Evolutionary conservation across 768 basidiomycete species (phyloP).

Genomic region (Phylloporus sp.): DNA sequence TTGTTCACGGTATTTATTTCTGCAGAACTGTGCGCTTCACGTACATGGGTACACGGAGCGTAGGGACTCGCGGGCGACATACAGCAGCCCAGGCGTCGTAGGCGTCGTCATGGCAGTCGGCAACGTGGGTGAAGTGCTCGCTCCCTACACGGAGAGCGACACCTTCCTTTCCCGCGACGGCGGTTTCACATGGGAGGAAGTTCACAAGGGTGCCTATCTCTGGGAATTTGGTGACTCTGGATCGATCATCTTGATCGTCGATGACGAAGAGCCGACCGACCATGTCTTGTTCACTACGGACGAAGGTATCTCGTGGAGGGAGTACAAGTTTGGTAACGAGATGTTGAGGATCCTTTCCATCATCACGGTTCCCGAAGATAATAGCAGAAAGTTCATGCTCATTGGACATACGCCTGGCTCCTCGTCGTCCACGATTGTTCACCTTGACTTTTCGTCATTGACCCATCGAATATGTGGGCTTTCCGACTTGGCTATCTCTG

Average conservation of each 20-base stretch:
- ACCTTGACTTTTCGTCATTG: conserved; percentile 84
- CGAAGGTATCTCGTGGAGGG: conserved; percentile 83
- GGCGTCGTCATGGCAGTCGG: conserved; percentile 96
- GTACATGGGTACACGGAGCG: conserved; percentile 97
- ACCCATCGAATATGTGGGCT: conserved; percentile 70
- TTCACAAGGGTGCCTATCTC: conserved; percentile 95
- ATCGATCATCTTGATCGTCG: conserved; percentile 86
- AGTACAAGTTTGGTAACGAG: conserved; percentile 75
- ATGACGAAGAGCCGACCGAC: conserved; percentile 92
- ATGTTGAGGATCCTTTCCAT: conserved; percentile 71
- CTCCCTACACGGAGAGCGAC: conserved; percentile 79
- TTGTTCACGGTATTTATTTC: conserved; percentile 1
- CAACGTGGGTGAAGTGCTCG: conserved; percentile 83
- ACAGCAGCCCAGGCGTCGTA: conserved; percentile 85
- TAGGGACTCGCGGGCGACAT: conserved; percentile 84
- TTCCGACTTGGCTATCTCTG: neutral
- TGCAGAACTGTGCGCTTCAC: conserved; percentile 78
- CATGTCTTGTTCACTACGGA: conserved; percentile 85
- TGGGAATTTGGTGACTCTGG: conserved; percentile 99
- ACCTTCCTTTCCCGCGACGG: conserved; percentile 96
- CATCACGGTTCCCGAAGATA: conserved; percentile 86
- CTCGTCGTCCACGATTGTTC: conserved; percentile 51
- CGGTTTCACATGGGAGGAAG: conserved; percentile 97
- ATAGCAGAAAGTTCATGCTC: conserved; percentile 85
- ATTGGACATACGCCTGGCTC: conserved; percentile 56